Conservation (phyloP, 192 early-diverging fungal genomes). For the Coemansia sp. region DNA sequence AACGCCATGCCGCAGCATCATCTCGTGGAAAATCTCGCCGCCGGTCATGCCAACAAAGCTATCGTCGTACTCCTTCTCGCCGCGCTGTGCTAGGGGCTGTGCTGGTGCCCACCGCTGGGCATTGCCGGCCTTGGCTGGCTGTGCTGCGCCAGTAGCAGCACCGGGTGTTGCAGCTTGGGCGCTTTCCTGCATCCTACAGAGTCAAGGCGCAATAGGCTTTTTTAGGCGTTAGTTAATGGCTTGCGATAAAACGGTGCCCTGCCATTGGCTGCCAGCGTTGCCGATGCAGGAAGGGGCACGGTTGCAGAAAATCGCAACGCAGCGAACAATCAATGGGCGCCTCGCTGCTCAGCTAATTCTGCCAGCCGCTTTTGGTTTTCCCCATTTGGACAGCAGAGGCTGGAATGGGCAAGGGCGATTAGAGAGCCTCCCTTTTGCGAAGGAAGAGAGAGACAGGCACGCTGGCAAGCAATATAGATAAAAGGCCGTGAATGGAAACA, state of each 20-base stretch:
- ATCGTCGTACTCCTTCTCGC: conserved; percentile 61
- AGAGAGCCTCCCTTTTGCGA: neutral
- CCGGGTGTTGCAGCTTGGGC: conserved; percentile 25
- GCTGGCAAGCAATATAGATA: neutral
- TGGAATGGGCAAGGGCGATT: conserved; percentile 2
- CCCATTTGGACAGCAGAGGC: neutral
- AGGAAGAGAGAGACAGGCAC: neutral
- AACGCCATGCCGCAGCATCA: conserved; percentile 94
- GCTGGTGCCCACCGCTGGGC: conserved; percentile 16
- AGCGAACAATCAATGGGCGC: conserved; percentile 5
- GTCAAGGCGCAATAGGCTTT: neutral
- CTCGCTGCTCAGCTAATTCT: neutral
- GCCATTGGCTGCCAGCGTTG: conserved; percentile 8
- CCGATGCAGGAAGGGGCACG: conserved; percentile 2
- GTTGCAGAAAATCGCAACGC: neutral
- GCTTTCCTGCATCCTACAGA: conserved; percentile 32
- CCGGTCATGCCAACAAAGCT: conserved; percentile 95
- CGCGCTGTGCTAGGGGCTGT: conserved; percentile 23
- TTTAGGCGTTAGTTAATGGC: neutral
- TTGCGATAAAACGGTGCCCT: neutral
- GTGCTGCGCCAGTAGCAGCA: conserved; percentile 12
- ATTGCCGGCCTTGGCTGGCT: conserved; percentile 5
- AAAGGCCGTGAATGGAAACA: neutral
- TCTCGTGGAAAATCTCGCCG: conserved; percentile 98
- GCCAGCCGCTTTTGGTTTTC: neutral